A percentile compares a stretch with the other conserved stretches of the same genome.
These are phyloP conservation scores for Calonectria hawksworthii DNA, from an alignment of 2,329 filamentous ascomycete genomes.

Conservation along the genomic window DNA sequence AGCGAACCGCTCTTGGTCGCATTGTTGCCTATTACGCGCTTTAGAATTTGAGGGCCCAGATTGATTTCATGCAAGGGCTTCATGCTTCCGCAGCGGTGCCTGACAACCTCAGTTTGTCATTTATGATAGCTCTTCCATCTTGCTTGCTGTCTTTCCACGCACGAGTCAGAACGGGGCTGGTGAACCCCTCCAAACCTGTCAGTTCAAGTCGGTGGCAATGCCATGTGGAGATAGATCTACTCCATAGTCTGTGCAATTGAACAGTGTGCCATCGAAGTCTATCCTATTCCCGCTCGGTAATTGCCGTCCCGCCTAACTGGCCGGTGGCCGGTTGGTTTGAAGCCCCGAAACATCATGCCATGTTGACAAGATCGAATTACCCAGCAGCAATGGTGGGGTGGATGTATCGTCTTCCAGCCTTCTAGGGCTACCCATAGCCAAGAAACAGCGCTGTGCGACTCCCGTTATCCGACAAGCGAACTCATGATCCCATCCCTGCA, in stretches of 20 bases:
- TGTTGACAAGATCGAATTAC: not conserved
- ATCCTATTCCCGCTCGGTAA: not conserved
- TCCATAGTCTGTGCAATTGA: not conserved
- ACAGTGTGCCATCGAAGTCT: not conserved
- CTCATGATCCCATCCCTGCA: not conserved
- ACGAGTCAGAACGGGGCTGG: not conserved
- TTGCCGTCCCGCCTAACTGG: not conserved
- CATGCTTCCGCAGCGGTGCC: not conserved
- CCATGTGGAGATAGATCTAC: not conserved
- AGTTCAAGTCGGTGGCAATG: not conserved
- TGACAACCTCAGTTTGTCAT: not conserved
- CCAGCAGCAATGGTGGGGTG: not conserved
- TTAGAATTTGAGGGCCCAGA: not conserved
- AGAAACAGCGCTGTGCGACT: slow-evolving; percentile 8
- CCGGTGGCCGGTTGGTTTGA: not conserved
- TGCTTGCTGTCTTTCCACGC: not conserved
- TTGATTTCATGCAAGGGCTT: not conserved
- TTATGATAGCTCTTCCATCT: not conserved
- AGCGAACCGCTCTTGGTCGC: not conserved
- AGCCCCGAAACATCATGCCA: slow-evolving; percentile 1
- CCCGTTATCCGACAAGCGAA: not conserved
- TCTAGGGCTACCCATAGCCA: not conserved
- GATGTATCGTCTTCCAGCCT: not conserved
- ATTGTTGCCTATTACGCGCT: not conserved
- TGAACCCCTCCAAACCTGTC: not conserved